These are phyloP conservation scores for Pontederia crassipes DNA, from an alignment of 176 grass and related monocot species.

Conservation along the genomic window DNA sequence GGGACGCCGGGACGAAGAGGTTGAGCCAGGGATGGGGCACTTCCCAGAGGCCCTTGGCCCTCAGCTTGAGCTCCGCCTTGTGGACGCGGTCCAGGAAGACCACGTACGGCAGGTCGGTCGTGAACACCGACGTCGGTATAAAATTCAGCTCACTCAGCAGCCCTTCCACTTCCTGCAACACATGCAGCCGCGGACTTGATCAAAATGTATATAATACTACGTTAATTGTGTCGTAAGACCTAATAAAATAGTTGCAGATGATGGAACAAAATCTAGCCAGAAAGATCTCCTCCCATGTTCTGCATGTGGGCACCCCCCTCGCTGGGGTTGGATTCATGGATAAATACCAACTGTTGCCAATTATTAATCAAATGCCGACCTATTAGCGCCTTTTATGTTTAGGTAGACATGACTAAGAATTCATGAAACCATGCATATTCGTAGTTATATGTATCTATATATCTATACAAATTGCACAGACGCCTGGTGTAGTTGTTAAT, in stretches of 20 bases:
- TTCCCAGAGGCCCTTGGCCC: conserved; percentile 76
- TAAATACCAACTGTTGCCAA: conserved; percentile 21
- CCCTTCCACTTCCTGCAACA: conserved; percentile 57
- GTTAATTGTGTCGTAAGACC: conserved; percentile 5
- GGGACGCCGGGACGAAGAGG: conserved; percentile 85
- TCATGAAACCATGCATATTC: too few species aligned
- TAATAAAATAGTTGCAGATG: conserved; percentile 17
- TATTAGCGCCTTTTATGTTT: too few species aligned
- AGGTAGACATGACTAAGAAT: too few species aligned
- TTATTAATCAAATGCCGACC: conserved; percentile 12
- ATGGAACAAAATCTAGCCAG: conserved; percentile 52
- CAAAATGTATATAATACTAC: neutral
- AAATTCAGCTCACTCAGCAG: conserved; percentile 58
- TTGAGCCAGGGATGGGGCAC: conserved; percentile 98
- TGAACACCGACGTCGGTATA: conserved; percentile 68
- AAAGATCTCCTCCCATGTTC: conserved; percentile 27
- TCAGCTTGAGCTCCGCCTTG: conserved; percentile 81
- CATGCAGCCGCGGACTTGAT: neutral
- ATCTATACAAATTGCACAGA: too few species aligned
- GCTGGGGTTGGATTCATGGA: conserved; percentile 1
- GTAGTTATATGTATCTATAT: too few species aligned
- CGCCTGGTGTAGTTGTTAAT: too few species aligned
- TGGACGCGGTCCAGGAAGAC: conserved; percentile 86
- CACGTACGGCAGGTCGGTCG: conserved; percentile 80
- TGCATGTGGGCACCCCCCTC: conserved; percentile 24